Base-by-base conservation (phyloP, 225 moss, liverwort and hornwort species). In the Rhytidiadelphus loreus region DNA sequence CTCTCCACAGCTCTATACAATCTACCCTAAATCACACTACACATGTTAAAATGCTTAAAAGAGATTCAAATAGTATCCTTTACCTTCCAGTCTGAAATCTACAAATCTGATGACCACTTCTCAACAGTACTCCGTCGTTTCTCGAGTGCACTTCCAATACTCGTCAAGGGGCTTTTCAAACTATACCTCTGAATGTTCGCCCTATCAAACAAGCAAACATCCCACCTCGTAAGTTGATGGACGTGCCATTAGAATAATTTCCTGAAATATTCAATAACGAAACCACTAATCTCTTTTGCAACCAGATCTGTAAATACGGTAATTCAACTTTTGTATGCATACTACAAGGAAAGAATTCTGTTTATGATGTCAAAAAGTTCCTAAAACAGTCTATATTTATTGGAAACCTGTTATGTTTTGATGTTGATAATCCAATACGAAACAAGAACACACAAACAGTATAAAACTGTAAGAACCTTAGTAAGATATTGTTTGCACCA, bases 181-280 rank as follows among this genome's bases (percentile, higher is more conserved):
- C 71, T 89, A 92, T 39, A 90, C 90, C 77, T 92, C 88, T 41
- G 68, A 71, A 26, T 74, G 76, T 43, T 80, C 65, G 30, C 58
- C 69, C 70, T 84, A 57, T 71, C 63, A 84, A 80, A 80, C 50
- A 37, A 58, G 58, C 24, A 77, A 83, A 86, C 33, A 62, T 25
- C 48, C 50, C 39, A 44, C 74, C 43, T 10, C 2, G 71, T 71
- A 56, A 88, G 71, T 83, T 78, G 62, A 77, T 55, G 35, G 8
- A 69, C 60, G 32, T 52, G 41, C 57, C 55, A 66, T 81, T 22
- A 78, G 22, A 73, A 80, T 37, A 16, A 68, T 16, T 77, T 74
- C 29, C 50, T 65, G 5, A 90, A n/a, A 48, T 46, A 4, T 19
- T 39, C 18, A 78, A 44, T 1, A 57, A 25, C 58, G 6, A 23